phyloP scores from a whole-genome alignment of 805 yeast species.

The Wickerhamomyces alni region DNA sequence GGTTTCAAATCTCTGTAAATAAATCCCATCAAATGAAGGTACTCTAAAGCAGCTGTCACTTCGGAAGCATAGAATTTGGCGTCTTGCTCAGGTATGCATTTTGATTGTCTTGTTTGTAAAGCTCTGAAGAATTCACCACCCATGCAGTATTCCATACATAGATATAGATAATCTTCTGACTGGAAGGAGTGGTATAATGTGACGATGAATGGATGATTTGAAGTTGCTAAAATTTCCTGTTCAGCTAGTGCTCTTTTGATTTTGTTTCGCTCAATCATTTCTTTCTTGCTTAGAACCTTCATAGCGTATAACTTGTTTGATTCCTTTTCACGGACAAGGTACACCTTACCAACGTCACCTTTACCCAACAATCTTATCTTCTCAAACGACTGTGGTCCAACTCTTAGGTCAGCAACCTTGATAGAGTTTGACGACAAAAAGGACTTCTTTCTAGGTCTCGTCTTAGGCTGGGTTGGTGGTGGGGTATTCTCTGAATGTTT shows the following conservation, averaged over 20 bases:
- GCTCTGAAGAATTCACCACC: conserved; percentile 99
- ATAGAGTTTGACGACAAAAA: conserved; percentile 63
- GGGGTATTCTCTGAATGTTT: conserved; percentile 1
- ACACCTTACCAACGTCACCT: conserved; percentile 98
- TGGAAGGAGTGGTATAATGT: conserved; percentile 95
- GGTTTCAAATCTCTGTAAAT: conserved; percentile 96
- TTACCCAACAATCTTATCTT: conserved; percentile 87
- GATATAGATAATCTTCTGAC: conserved; percentile 81
- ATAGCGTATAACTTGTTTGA: conserved; percentile 79
- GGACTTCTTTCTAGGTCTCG: conserved; percentile 39
- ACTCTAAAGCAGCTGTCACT: conserved; percentile 94
- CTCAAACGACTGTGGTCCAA: conserved; percentile 81
- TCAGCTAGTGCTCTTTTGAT: conserved; percentile 94
- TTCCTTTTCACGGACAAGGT: conserved; percentile 76
- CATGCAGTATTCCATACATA: conserved; percentile 98
- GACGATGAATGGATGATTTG: conserved; percentile 95
- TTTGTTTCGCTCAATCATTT: conserved; percentile 92
- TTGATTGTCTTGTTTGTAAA: conserved; percentile 80
- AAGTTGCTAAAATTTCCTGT: conserved; percentile 91
- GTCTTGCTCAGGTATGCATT: conserved; percentile 80
- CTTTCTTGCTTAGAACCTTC: conserved; percentile 85
- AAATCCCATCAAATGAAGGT: conserved; percentile 93
- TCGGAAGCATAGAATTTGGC: conserved; percentile 95
- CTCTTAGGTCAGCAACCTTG: conserved; percentile 70
- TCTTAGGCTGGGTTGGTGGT: conserved; percentile 1